Percentiles rank a stretch among this genome's conserved stretches.
phyloP scores from a whole-genome alignment of 768 basidiomycete genomes.

The Pulveroboletus sp. region DNA sequence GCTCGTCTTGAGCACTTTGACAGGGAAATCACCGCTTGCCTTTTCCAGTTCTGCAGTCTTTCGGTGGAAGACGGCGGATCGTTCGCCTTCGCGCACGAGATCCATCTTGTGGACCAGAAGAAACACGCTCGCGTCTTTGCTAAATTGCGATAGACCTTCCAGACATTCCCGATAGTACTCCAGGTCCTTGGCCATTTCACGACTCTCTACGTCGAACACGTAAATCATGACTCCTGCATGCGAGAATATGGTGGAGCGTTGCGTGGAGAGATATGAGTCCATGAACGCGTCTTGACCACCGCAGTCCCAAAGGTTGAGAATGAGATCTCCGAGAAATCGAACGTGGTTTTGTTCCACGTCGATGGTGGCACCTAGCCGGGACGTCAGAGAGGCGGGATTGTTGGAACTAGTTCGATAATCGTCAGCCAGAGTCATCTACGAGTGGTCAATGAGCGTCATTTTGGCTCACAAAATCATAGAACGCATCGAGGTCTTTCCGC shows the following conservation, averaged over 20 bases:
- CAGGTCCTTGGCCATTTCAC: constrained; percentile 80
- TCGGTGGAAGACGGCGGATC: constrained; percentile 56
- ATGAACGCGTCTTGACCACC: constrained; percentile 98
- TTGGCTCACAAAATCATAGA: constrained; percentile 91
- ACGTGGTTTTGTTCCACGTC: constrained; percentile 98
- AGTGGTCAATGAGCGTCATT: no score
- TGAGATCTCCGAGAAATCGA: constrained; percentile 92
- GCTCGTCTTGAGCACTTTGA: constrained; percentile 86
- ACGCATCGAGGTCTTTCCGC: constrained; percentile 96
- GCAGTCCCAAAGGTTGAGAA: constrained; percentile 97
- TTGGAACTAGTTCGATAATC: constrained; percentile 78
- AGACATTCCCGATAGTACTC: constrained; percentile 92
- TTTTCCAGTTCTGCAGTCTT: constrained; percentile 71
- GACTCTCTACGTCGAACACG: constrained; percentile 92
- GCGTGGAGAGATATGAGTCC: constrained; percentile 91
- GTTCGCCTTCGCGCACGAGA: constrained; percentile 62
- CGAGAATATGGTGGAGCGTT: constrained; percentile 92
- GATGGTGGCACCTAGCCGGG: constrained; percentile 91
- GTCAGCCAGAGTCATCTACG: no score
- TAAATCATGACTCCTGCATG: constrained; percentile 98
- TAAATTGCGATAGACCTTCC: constrained; percentile 71
- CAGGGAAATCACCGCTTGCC: constrained; percentile 53
- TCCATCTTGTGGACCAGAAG: constrained; percentile 98
- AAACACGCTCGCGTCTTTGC: constrained; percentile 82
- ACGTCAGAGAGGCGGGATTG: constrained; percentile 87